Evolutionary conservation across 345 rosid species (phyloP).

Genomic region (Luvunga scandens): DNA sequence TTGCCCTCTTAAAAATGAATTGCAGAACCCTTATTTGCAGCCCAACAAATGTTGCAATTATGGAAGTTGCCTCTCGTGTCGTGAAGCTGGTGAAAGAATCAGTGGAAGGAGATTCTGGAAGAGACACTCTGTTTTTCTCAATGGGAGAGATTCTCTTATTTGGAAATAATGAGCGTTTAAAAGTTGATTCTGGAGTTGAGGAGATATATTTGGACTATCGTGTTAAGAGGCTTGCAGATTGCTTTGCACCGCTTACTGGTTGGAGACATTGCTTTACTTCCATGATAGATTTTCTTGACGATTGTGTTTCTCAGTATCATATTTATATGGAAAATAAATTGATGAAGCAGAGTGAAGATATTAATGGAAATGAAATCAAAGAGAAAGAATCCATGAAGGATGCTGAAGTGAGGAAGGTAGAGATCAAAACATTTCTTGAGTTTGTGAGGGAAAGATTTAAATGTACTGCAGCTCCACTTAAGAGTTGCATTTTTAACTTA

Average conservation of each 20-base stretch:
- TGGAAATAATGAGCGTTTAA: neutral
- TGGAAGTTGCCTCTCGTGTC: neutral
- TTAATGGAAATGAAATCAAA: neutral
- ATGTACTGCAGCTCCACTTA: slow-evolving; percentile 7
- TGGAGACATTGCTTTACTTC: neutral
- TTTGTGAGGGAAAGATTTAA: slow-evolving; percentile 25
- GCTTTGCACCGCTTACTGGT: neutral
- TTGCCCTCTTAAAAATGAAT: neutral
- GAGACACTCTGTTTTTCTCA: neutral
- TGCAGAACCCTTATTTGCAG: neutral
- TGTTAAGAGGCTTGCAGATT: neutral
- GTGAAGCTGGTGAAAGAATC: neutral
- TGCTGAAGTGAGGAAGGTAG: neutral
- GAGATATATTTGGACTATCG: neutral
- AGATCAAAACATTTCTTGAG: neutral
- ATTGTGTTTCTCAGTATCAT: neutral
- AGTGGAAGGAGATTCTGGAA: neutral
- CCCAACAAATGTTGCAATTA: neutral
- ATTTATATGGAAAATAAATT: neutral
- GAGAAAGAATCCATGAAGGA: neutral
- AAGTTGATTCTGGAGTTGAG: neutral
- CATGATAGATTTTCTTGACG: neutral
- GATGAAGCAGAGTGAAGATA: neutral
- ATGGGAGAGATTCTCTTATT: neutral
- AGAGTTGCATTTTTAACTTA: slow-evolving; percentile 24